Percentiles rank a stretch among this genome's conserved stretches.
Evolutionary conservation across 768 basidiomycete species (phyloP).

Genomic region (Pleurotus djamor): DNA sequence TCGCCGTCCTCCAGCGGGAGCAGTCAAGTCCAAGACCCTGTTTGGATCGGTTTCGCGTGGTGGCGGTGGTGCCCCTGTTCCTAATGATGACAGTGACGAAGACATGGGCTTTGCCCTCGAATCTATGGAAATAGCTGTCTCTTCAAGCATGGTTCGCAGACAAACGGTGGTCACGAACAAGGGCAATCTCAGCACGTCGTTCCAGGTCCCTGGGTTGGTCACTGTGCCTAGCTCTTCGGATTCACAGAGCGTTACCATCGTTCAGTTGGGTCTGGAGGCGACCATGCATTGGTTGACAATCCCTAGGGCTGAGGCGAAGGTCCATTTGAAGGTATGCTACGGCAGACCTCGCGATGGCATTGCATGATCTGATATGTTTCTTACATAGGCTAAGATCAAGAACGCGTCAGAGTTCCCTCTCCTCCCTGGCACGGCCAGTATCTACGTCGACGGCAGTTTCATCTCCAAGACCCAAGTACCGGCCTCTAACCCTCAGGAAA

Average conservation of each 20-base stretch:
- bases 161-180: neutral
- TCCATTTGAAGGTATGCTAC: conserved; percentile 18
- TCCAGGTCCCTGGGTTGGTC: conserved; percentile 37
- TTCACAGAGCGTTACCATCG: conserved; percentile 31
- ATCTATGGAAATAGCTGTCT: neutral
- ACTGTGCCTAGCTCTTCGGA: conserved; percentile 38
- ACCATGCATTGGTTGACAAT: conserved; percentile 4
- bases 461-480: conserved; percentile 21
- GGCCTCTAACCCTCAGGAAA: conserved; percentile 23
- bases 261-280: neutral
- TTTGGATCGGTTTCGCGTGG: too few relatives aligned
- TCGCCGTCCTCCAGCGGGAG: neutral
- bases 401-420: conserved; percentile 24
- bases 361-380: neutral
- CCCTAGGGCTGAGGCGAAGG: neutral
- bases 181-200: conserved; percentile 36
- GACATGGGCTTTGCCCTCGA: neutral
- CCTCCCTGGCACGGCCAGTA: conserved; percentile 18
- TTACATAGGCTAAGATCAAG: conserved; percentile 22
- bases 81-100: neutral
- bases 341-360: neutral
- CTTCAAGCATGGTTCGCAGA: neutral
- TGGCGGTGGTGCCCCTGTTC: neutral
- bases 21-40: too few relatives aligned
- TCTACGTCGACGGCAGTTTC: conserved; percentile 27